These are phyloP conservation scores for Gentiana dahurica DNA, from an alignment of 257 asterid genomes.

Conservation along the genomic window DNA sequence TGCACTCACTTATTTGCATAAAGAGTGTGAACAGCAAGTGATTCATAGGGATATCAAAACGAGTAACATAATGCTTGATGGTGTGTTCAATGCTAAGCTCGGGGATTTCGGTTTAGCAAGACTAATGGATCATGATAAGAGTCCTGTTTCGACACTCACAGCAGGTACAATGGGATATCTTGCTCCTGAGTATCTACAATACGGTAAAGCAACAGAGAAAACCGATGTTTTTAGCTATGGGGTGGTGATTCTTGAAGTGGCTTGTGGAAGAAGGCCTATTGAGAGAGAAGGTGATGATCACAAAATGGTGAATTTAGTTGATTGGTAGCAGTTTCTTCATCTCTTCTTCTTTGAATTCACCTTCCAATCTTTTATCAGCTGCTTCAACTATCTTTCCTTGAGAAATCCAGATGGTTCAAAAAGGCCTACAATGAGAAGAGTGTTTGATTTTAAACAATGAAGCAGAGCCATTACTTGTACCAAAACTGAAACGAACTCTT, in stretches of 20 bases:
- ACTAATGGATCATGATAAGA: constrained; percentile 8
- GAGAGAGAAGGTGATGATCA: constrained; percentile 50
- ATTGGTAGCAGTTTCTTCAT: constrained; percentile 80
- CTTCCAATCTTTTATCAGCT: too few relatives aligned
- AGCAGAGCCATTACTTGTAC: constrained; percentile 52
- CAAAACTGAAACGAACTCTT: constrained; percentile 55
- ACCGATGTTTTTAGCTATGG: constrained; percentile 16
- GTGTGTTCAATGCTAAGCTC: constrained; percentile 13
- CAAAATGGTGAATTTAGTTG: constrained; percentile 81
- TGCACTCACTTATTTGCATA: constrained; percentile 17
- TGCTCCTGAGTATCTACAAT: constrained; percentile 10
- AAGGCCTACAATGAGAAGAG: constrained; percentile 86
- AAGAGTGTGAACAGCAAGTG: constrained; percentile 13
- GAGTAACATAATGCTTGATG: constrained; percentile 15
- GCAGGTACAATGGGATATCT: constrained; percentile 15
- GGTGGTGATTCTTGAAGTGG: constrained; percentile 25
- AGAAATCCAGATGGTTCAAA: constrained; percentile 65
- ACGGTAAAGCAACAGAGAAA: constrained; percentile 12
- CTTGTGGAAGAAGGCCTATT: constrained; percentile 90
- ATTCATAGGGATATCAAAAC: constrained; percentile 22
- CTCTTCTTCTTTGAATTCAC: constrained; percentile 44
- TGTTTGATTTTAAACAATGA: constrained; percentile 67
- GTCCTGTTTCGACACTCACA: constrained; percentile 13
- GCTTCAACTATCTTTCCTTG: constrained; percentile 7
- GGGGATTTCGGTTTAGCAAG: constrained; percentile 20